phyloP scores from a whole-genome alignment of 2,329 filamentous ascomycete genomes.

The Fusarium odoratissimum region DNA sequence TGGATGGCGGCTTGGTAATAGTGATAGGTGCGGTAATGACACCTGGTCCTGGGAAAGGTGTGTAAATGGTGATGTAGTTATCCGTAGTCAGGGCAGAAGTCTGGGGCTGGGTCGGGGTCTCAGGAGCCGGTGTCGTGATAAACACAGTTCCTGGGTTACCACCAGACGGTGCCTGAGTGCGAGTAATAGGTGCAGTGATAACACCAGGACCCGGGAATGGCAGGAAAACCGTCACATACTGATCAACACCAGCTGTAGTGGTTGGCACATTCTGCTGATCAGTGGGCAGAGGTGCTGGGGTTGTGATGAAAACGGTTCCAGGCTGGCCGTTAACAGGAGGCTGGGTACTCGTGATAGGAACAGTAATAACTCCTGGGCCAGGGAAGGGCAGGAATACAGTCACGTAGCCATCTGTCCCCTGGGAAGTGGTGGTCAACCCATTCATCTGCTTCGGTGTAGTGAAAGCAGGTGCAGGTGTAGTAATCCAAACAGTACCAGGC shows the following conservation, averaged over 20 bases:
- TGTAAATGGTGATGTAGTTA: conserved; percentile 32
- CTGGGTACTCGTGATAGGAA: conserved; percentile 10
- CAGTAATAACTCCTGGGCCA: conserved; percentile 13
- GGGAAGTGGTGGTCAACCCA: background rate
- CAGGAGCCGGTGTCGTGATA: conserved; percentile 23
- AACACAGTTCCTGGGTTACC: conserved; percentile 29
- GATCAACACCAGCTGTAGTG: background rate
- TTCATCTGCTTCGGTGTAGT: background rate
- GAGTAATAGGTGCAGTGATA: conserved; percentile 28
- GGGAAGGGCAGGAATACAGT: conserved; percentile 16
- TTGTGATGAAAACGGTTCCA: conserved; percentile 21
- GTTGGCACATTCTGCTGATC: background rate
- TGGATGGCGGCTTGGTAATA: conserved; percentile 22
- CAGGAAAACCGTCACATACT: conserved; percentile 21
- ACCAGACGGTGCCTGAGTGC: conserved; percentile 16
- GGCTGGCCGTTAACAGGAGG: conserved; percentile 1
- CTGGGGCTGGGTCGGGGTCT: background rate
- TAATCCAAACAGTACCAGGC: conserved; percentile 24
- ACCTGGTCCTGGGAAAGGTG: conserved; percentile 28
- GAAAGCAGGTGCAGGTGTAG: background rate
- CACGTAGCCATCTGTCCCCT: conserved; percentile 17
- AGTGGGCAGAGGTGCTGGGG: background rate
- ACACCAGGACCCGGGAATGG: conserved; percentile 21
- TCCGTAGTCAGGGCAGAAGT: conserved; percentile 7
- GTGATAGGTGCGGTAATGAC: conserved; percentile 25